Percentiles rank a stretch among this genome's conserved stretches.
Conservation (phyloP, 2,329 filamentous ascomycete species). For the Cephalotrichum gorgonifer region DNA sequence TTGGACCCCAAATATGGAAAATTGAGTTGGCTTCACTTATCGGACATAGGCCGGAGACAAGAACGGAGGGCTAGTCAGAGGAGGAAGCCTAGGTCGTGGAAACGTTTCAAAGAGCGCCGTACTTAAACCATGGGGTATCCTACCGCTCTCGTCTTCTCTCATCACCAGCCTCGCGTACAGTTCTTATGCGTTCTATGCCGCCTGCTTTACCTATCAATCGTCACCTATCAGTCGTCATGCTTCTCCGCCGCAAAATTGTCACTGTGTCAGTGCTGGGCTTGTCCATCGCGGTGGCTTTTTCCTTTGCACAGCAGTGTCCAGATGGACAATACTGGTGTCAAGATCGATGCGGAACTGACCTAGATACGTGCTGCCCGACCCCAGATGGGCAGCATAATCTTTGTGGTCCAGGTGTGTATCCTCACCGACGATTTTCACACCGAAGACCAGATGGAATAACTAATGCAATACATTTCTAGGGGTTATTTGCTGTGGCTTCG, state of each 20-base stretch:
- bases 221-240: neutral
- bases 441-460: neutral
- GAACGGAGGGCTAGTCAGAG: too few species aligned
- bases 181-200: too few species aligned
- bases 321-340: neutral
- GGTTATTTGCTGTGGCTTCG: neutral
- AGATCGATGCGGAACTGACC: neutral
- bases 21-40: too few species aligned
- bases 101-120: too few species aligned
- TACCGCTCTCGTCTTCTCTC: too few species aligned
- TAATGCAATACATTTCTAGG: neutral
- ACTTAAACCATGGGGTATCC: too few species aligned
- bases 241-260: neutral
- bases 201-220: too few species aligned
- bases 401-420: neutral
- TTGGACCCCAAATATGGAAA: too few species aligned
- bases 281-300: neutral
- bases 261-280: neutral
- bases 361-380: neutral
- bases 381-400: neutral
- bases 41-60: too few species aligned
- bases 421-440: neutral
- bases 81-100: too few species aligned
- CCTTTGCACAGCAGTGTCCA: neutral
- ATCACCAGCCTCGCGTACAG: too few species aligned